Evolutionary conservation across 2,329 filamentous ascomycete species (phyloP), one percentile per base, ranked within the genome.

Genomic region (Dothideomycetes sp.): DNA sequence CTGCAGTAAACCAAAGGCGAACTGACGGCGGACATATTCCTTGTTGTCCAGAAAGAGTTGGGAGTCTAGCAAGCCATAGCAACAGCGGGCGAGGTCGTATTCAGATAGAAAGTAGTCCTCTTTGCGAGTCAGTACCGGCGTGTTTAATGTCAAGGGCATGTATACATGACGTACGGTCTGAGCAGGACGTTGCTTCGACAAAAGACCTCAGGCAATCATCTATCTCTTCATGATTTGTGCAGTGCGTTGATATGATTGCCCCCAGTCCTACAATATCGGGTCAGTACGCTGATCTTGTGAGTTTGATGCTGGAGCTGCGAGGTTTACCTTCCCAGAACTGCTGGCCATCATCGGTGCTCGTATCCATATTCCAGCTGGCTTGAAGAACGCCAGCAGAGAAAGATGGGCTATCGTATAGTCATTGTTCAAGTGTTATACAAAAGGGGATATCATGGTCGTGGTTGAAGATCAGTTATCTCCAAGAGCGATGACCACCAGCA

Each of bases 11-110:
- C 86, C 88, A 62, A 94, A 87, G 48, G 96, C 78, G 53, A 98
- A 86, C 65, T 96, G 91, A 33, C 77, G 83, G 47, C 89, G 84
- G 46, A 96, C 84, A 62, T 98, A 96, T 42, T 86, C 81, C 49
- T 77, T 74, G 59, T 95, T 81, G 11, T 70, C 62, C 18, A 65
- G 62, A 60, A 93, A 98, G 33, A 96, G 68, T 14, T 67, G 65
- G 57, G 87, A 87, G 38, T 80, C 70, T 42, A 93, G 69, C 29
- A 98, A 73, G 58, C 77, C 77, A 59, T 84, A 82, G 44, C 83
- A 81, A 65, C 88, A 96, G 51, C 71, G 76, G 17, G 79, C 78
- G 42, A 94, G 70, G 53, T 93, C 84, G 54, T 88, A 78, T 50
- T 93, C 84, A 50, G 77, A 79, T 42, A 75, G 69, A 46, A 86